phyloP scores from a whole-genome alignment of 2,329 filamentous ascomycete genomes.

The Bipolaris cookei region DNA sequence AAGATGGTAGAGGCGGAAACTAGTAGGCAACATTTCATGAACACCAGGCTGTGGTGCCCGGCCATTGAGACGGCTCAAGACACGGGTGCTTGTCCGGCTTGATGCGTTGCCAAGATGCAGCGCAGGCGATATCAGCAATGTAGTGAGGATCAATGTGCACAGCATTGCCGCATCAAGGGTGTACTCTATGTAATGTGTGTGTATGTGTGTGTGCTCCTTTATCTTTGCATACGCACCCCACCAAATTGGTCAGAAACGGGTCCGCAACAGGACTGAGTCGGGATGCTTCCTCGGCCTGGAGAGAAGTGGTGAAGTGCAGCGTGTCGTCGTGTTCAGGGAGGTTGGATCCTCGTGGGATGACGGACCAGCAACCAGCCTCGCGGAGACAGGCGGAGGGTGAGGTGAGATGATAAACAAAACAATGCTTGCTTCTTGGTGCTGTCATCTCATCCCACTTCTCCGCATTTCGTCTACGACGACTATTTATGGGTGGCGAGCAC shows the following conservation, averaged over 20 bases:
- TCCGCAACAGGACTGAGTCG: background rate
- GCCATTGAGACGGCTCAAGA: constrained; percentile 19
- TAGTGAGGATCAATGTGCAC: constrained; percentile 4
- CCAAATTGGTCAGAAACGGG: background rate
- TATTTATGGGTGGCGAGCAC: constrained; percentile 46
- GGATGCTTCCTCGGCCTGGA: background rate
- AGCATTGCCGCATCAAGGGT: constrained; percentile 14
- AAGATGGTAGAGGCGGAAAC: background rate
- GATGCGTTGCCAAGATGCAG: constrained; percentile 19
- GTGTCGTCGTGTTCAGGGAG: background rate
- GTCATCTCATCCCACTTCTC: constrained; percentile 41
- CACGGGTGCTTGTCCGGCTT: constrained; percentile 12
- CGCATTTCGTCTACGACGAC: constrained; percentile 43
- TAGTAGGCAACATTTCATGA: background rate
- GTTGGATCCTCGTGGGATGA: background rate
- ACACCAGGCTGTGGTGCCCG: background rate
- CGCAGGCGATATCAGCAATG: constrained; percentile 3
- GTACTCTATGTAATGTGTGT: background rate
- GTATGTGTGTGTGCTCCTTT: constrained; percentile 14
- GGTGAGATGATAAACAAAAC: constrained; percentile 9
- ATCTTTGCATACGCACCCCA: constrained; percentile 9
- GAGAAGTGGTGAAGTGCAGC: background rate
- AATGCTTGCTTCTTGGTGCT: constrained; percentile 18
- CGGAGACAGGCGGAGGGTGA: background rate
- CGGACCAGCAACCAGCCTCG: background rate